phyloP scores from a whole-genome alignment of 208 protist genomes.

The Strigomonas galati region DNA sequence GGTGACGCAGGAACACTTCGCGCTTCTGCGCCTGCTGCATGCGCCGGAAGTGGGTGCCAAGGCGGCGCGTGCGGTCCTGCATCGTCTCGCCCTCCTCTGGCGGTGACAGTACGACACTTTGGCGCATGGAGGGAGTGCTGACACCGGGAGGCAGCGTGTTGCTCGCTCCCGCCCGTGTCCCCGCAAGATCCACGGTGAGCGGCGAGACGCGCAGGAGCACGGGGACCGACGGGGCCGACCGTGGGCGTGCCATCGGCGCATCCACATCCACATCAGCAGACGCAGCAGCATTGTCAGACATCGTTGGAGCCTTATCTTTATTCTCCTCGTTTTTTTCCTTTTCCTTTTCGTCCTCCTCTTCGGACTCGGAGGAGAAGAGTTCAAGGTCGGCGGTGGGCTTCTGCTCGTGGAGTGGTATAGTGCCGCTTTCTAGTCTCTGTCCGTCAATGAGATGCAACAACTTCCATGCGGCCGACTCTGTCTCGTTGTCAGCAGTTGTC shows the following conservation, averaged over 20 bases:
- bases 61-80: neutral
- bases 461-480: no score
- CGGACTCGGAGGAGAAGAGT: neutral
- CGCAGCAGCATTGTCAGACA: no score
- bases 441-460: no score
- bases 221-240: no score
- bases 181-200: no score
- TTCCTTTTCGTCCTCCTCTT: neutral
- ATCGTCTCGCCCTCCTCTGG: neutral
- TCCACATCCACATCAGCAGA: no score
- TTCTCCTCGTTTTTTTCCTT: neutral
- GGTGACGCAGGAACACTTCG: neutral
- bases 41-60: conserved; percentile 1
- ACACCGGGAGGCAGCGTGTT: no score
- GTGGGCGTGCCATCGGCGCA: no score
- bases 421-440: no score
- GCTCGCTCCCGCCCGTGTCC: no score
- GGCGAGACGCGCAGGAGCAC: no score
- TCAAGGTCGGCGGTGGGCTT: conserved; percentile 7
- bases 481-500: no score
- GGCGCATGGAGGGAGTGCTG: neutral
- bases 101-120: neutral
- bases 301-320: neutral
- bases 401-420: neutral
- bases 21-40: neutral